Evolutionary conservation across 805 yeast species (phyloP).

Genomic region (Kazachstania kunashirensis): DNA sequence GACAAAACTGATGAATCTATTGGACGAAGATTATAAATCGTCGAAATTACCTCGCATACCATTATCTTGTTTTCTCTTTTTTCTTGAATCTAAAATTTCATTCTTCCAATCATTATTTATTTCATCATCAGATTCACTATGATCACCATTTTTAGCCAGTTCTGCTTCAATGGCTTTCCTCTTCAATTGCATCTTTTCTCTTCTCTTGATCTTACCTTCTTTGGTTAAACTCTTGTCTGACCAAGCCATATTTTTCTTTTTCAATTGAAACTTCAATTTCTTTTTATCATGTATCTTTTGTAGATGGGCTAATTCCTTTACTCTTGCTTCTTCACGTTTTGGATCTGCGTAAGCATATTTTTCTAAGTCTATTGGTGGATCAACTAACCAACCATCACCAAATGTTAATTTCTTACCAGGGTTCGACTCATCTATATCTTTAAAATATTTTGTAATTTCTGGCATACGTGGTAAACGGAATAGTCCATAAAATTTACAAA

Average conservation of each 20-base stretch:
- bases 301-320: slow-evolving; percentile 44
- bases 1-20: too few relatives aligned
- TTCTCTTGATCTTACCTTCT: slow-evolving; percentile 52
- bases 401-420: slow-evolving; percentile 9
- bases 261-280: slow-evolving; percentile 36
- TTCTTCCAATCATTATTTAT: slow-evolving; percentile 81
- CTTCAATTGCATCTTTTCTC: slow-evolving; percentile 47
- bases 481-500: slow-evolving; percentile 72
- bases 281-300: slow-evolving; percentile 29
- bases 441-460: slow-evolving; percentile 50
- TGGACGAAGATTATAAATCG: slow-evolving; percentile 31
- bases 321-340: slow-evolving; percentile 52
- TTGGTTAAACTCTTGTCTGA: slow-evolving; percentile 57
- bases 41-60: slow-evolving; percentile 53
- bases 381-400: slow-evolving; percentile 63
- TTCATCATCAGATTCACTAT: slow-evolving; percentile 36
- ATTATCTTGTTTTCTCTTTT: slow-evolving; percentile 31
- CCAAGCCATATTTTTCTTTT: slow-evolving; percentile 64
- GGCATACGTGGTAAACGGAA: slow-evolving; percentile 91
- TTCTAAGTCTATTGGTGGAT: slow-evolving; percentile 54
- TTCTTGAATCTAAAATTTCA: slow-evolving; percentile 53
- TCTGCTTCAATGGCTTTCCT: slow-evolving; percentile 53
- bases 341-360: slow-evolving; percentile 53
- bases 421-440: slow-evolving; percentile 42
- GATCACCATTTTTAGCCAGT: slow-evolving; percentile 34